Conservation (phyloP, 2,329 filamentous ascomycete genomes). For the Chrysoporthe deuterocubensis region DNA sequence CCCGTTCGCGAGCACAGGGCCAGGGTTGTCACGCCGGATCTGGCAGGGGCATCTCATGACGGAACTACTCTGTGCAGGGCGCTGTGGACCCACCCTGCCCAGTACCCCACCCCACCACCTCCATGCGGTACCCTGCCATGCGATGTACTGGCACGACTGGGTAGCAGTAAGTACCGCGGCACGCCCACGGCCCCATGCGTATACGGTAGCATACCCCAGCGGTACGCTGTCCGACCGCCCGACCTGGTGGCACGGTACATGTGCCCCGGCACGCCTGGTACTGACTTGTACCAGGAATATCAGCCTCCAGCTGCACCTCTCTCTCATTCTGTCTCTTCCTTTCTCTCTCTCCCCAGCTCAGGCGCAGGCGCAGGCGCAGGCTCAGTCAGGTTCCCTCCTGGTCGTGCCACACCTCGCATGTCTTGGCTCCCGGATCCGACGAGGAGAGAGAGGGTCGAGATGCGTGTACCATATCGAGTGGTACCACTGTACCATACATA, state of each 20-base stretch:
- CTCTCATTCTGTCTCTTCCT: not conserved
- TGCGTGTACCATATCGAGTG: no score
- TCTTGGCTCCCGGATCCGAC: not conserved
- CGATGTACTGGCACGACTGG: not conserved
- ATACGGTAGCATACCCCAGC: not conserved
- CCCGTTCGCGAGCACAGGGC: no score
- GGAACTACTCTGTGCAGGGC: not conserved
- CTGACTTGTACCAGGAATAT: conserved; percentile 10
- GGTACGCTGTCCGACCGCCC: no score
- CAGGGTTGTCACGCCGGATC: no score
- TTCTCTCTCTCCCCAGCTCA: not conserved
- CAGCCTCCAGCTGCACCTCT: conserved; percentile 16
- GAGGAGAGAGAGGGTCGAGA: no score
- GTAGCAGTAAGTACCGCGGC: not conserved
- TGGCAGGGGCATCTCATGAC: no score
- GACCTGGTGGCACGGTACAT: not conserved
- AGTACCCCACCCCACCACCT: no score
- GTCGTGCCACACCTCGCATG: no score
- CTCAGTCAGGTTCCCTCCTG: no score
- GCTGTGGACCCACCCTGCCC: no score
- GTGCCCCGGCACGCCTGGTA: no score
- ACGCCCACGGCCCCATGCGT: not conserved
- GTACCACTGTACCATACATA: no score
- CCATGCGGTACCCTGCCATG: not conserved
- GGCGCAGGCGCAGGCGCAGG: not conserved